Conservation (phyloP, 2,329 filamentous ascomycete species). For the Lachnellula cervina region DNA sequence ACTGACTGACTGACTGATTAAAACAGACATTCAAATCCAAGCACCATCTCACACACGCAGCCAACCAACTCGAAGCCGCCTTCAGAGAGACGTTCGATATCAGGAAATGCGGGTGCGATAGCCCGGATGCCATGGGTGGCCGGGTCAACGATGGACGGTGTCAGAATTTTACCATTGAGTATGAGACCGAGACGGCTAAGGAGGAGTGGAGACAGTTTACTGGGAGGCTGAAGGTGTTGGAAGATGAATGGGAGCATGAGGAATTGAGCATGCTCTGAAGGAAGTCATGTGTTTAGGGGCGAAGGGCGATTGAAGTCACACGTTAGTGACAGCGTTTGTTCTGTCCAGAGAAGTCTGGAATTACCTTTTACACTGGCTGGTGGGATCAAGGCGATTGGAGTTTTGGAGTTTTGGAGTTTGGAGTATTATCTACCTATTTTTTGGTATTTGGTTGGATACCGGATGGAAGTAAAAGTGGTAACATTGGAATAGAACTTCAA, state of each 20-base stretch:
- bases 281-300: not conserved
- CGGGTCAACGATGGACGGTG: slow-evolving; percentile 23
- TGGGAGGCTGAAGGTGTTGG: slow-evolving; percentile 13
- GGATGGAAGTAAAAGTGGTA: too few relatives aligned
- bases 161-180: slow-evolving; percentile 26
- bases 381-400: too few relatives aligned
- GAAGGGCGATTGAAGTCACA: not conserved
- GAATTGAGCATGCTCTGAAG: slow-evolving; percentile 10
- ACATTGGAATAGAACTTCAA: slow-evolving; percentile 6
- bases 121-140: slow-evolving; percentile 23
- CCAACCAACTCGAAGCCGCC: slow-evolving; percentile 22
- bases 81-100: slow-evolving; percentile 20
- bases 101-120: slow-evolving; percentile 21
- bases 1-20: slow-evolving; percentile 6
- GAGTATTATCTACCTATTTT: too few relatives aligned
- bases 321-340: not conserved
- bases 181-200: slow-evolving; percentile 14
- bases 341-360: not conserved
- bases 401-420: too few relatives aligned
- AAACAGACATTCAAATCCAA: slow-evolving; percentile 23
- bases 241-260: slow-evolving; percentile 22
- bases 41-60: slow-evolving; percentile 21
- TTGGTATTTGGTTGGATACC: too few relatives aligned
- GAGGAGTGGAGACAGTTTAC: slow-evolving; percentile 20
- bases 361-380: too few relatives aligned